Conservation (phyloP, 2,329 filamentous ascomycete genomes). For the Amauroascus verrucosus region DNA sequence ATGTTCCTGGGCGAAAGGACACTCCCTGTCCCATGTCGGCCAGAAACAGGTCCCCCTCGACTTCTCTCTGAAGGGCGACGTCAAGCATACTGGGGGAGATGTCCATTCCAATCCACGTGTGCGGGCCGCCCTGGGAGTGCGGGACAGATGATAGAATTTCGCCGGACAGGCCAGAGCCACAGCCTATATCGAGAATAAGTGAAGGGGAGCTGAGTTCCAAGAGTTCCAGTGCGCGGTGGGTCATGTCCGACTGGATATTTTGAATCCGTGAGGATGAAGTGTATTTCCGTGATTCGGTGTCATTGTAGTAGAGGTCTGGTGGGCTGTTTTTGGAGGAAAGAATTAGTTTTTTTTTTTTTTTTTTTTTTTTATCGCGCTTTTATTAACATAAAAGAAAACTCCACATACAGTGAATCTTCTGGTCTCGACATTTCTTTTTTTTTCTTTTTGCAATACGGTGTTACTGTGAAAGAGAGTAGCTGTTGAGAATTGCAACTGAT, state of each 20-base stretch:
- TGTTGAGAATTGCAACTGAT: not conserved
- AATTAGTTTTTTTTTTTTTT: no score
- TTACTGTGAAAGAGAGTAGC: not conserved
- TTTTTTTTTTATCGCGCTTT: no score
- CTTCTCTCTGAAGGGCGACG: constrained; percentile 79
- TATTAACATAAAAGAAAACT: not conserved
- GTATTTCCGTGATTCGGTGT: constrained; percentile 91
- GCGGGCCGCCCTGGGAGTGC: constrained; percentile 65
- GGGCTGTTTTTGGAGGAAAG: constrained; percentile 50
- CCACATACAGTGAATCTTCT: constrained; percentile 75
- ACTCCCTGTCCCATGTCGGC: constrained; percentile 93
- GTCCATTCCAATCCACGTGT: constrained; percentile 97
- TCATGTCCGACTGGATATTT: constrained; percentile 92
- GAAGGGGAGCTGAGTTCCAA: constrained; percentile 71
- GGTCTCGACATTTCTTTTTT: constrained; percentile 96
- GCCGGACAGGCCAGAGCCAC: constrained; percentile 85
- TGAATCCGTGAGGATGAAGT: constrained; percentile 93
- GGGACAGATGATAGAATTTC: constrained; percentile 74
- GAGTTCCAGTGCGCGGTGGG: constrained; percentile 80
- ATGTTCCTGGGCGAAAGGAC: constrained; percentile 81
- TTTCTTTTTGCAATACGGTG: constrained; percentile 32
- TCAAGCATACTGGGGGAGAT: constrained; percentile 95
- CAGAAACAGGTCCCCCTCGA: constrained; percentile 86
- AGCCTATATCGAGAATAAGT: constrained; percentile 91
- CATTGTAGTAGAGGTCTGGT: constrained; percentile 95